Base-by-base conservation (phyloP, 345 rosid genomes). In the Citrus sinensis region DNA sequence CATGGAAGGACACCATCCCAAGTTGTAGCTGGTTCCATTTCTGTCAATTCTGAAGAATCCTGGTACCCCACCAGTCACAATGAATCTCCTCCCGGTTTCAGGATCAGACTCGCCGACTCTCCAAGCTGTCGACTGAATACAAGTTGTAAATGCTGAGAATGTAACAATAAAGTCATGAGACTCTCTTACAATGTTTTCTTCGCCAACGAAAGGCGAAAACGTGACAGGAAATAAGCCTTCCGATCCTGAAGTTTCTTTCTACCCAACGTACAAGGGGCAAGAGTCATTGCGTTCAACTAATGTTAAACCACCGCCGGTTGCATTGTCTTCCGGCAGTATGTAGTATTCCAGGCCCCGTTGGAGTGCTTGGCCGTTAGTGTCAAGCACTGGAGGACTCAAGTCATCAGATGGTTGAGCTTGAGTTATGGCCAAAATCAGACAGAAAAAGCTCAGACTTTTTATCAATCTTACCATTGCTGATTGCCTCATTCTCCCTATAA, bases 261-360 rank as follows among this genome's bases (percentile, higher is more conserved):
- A 75, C 6, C 80, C 85, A 5, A 75, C 82, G 7, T 68, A 79
- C 13, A 83, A 64, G 4, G 82, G 82, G 75, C 82, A 79, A 1
- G 75, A 58, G 32, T 39, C 27, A 11, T 79, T 79, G 29, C 82
- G 67, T 1, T 59, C 17, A 4, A 79, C 9, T 20, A 83, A 35
- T 40, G 85, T 83, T 46, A 79, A 35, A 30, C 75, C 85, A 0
- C 82, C 82, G 0, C 79, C 79, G 7, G 61, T 67, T 60, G 79
- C 78, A 22, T 70, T 74, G 25, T 20, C 17, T 4, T 20, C 59
- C 0, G 80, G 85, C 13, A 79, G 55, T 22, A 83, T 60, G 63
- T 59, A 71, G 71, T 83, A 83, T 68, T 79, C 68, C 27, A 72
- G 66, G 30, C 78, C 80, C 17, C 73, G 46, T 22, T 59, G 25